Conservation (phyloP, 495 filamentous ascomycete genomes). For the Neurospora sp. region DNA sequence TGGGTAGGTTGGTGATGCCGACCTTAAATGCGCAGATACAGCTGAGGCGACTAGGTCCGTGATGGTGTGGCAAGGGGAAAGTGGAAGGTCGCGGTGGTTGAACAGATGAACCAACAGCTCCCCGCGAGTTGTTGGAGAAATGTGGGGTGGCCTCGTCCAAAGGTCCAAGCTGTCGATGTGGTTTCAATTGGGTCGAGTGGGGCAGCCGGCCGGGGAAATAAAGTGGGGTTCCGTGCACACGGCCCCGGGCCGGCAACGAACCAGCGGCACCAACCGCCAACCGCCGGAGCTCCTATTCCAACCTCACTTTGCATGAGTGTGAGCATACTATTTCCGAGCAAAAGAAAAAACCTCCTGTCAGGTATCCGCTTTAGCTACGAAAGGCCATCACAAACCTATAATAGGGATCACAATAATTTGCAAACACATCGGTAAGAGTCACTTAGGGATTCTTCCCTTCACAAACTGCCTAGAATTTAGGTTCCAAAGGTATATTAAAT, state of each 20-base stretch:
- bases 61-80: not conserved
- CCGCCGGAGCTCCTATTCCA: not conserved
- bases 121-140: not conserved
- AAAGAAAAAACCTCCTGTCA: too few species aligned
- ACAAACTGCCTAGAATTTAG: not conserved
- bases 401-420: not conserved
- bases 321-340: too few species aligned
- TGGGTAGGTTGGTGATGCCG: not conserved
- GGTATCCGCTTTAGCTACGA: not conserved
- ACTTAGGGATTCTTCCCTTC: not conserved
- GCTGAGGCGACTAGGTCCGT: not conserved
- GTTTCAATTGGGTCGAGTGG: not conserved
- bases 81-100: not conserved
- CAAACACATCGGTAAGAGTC: not conserved
- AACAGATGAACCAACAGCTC: not conserved
- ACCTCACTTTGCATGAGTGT: not conserved
- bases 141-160: constrained; percentile 1
- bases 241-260: not conserved
- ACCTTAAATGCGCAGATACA: not conserved
- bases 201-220: constrained; percentile 7
- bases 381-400: not conserved
- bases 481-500: not conserved
- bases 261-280: not conserved
- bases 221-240: constrained; percentile 15
- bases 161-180: constrained; percentile 5